A percentile compares a stretch with the other conserved stretches of the same genome.
Evolutionary conservation across 2,329 filamentous ascomycete species (phyloP).

Genomic region (Chaetomiaceae sp.): DNA sequence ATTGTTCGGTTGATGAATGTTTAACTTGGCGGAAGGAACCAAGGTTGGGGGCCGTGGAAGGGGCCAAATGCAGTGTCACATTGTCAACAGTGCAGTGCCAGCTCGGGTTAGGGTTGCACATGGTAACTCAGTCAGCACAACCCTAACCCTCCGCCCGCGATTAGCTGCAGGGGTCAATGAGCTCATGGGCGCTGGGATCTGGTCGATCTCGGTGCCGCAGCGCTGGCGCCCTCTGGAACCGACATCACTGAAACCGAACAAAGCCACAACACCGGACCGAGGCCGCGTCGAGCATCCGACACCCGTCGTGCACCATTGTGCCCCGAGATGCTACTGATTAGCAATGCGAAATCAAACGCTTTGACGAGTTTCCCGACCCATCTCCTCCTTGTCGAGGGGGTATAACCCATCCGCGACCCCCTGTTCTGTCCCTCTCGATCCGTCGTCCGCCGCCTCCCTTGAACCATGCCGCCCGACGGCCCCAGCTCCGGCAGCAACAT

Average conservation of each 20-base stretch:
- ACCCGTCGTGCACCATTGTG: conserved; percentile 6
- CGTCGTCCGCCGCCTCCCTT: too few species aligned
- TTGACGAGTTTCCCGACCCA: conserved; percentile 17
- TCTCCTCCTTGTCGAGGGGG: background rate
- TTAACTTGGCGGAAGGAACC: too few species aligned
- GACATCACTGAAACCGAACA: background rate
- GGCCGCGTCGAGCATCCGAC: background rate
- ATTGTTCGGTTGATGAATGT: too few species aligned
- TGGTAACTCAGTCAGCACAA: too few species aligned
- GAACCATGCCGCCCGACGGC: conserved; percentile 19
- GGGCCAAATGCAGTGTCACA: too few species aligned
- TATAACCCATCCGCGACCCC: background rate
- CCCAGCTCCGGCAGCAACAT: conserved; percentile 59
- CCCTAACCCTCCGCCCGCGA: too few species aligned
- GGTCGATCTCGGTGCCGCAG: background rate
- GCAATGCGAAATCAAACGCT: conserved; percentile 22
- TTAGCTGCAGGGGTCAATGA: background rate
- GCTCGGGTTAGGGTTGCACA: background rate
- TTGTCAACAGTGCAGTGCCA: too few species aligned
- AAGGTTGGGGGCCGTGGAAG: too few species aligned
- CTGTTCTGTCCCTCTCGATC: background rate
- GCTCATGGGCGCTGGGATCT: conserved; percentile 4
- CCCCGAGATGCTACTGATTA: conserved; percentile 23
- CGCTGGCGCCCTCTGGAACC: background rate
- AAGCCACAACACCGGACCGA: background rate